Percentiles rank a stretch among this genome's conserved stretches.
These are phyloP conservation scores for Trichoderma pleuroti DNA, from an alignment of 2,329 filamentous ascomycete species.

Conservation along the genomic window DNA sequence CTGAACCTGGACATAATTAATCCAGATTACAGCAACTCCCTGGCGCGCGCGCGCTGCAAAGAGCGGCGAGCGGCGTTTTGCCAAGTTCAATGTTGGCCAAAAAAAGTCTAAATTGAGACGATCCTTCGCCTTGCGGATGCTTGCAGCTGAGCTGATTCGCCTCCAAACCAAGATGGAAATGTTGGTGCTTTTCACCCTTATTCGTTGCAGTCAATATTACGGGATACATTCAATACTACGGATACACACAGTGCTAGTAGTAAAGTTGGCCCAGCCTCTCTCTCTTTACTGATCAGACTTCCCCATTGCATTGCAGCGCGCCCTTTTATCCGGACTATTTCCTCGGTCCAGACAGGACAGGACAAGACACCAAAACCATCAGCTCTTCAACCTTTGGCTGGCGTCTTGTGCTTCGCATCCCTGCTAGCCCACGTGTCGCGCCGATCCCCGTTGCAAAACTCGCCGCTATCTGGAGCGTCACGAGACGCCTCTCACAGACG, in stretches of 20 bases:
- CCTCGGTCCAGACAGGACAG: not conserved
- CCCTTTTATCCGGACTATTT: not conserved
- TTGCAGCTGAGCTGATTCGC: not conserved
- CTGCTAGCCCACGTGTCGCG: slow-evolving; percentile 22
- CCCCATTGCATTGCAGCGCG: not conserved
- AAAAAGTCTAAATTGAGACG: not conserved
- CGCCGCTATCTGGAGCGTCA: slow-evolving; percentile 7
- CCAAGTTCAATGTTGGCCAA: not conserved
- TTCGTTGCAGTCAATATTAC: not conserved
- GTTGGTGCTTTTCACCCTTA: not conserved
- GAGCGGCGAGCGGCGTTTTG: not conserved
- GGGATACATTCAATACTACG: too few species aligned
- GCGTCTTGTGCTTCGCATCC: slow-evolving; percentile 14
- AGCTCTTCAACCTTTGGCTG: not conserved
- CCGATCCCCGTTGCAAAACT: slow-evolving; percentile 17
- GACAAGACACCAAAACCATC: not conserved
- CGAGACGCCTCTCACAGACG: not conserved
- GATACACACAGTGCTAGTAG: not conserved
- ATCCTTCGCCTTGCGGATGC: not conserved
- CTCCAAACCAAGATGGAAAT: not conserved
- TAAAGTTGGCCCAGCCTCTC: not conserved
- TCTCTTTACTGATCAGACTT: not conserved
- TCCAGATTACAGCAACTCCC: too few species aligned
- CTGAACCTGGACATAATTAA: too few species aligned
- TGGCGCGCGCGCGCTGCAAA: slow-evolving; percentile 15